Base-by-base conservation (phyloP, 352 stramenopile species). In the Thraustochytrium striatum region DNA sequence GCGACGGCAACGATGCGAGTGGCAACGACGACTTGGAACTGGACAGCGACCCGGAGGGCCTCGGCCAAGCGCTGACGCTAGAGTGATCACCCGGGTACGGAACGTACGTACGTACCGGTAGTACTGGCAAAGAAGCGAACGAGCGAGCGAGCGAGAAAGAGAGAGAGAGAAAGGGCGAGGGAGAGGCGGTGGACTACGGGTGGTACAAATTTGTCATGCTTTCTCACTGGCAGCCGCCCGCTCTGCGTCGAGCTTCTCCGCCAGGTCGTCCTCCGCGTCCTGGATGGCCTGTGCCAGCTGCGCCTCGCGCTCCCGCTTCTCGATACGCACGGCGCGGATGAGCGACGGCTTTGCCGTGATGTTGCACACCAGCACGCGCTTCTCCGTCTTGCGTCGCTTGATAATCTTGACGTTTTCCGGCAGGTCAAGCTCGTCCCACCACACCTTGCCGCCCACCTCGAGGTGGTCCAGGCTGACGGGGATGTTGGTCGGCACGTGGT, bases 281-380 rank as follows among this genome's bases (percentile, higher is more conserved):
- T 70, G 13, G n/a, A 53, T 70, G 35, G 59, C 59, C 5, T 21
- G 28, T 61, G 21, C 39, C 13, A 13, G 39, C 5, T 47, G 5
- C 13, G 13, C 39, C 39, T 47, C 13, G 39, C 5, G 5, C 5
- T 9, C 61, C 35, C 68, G 58, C 8, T 36, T 35, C 30, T 75
- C 65, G 21, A 33, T 25, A 0, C 41, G 41, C 19, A 75, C 65
- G n/a, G 44, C 44, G 35, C 52, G 44, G 3, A 75, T 61, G 43
- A 75, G 35, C 39, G 44, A 58, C 41, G 33, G 65, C 65, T 75
- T 75, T n/a, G 41, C 65, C 8, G n/a, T 75, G 65, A 75, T 75
- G 44, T 58, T 75, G 65, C 65, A 75, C 19, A 75, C 5, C 44
- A 75, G 41, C 16, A 75, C 50, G 25, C 68, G 41, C 8, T 72